Percentiles rank a stretch among this genome's conserved stretches.
These are phyloP conservation scores for Citrus maxima DNA, from an alignment of 345 rosid genomes.

Conservation along the genomic window DNA sequence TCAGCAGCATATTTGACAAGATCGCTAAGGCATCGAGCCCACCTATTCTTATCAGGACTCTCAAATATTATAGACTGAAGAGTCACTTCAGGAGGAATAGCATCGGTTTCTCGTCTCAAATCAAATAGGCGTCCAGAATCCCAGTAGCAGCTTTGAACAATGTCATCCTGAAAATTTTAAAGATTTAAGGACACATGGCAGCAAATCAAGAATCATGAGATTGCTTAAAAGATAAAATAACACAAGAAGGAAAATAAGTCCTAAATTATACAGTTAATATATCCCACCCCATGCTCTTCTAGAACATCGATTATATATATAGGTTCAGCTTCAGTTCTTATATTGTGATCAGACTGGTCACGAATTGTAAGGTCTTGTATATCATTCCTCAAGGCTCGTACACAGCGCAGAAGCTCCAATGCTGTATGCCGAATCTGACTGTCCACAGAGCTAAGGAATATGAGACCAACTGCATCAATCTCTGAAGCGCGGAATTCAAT, in stretches of 20 bases:
- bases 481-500: slow-evolving; percentile 88
- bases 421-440: slow-evolving; percentile 98
- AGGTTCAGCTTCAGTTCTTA: slow-evolving; percentile 78
- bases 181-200: not conserved
- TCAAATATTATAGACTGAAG: slow-evolving; percentile 94
- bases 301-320: slow-evolving; percentile 91
- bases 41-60: slow-evolving; percentile 94
- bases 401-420: slow-evolving; percentile 90
- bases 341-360: slow-evolving; percentile 58
- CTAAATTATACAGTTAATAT: slow-evolving; percentile 11
- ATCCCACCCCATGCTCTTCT: slow-evolving; percentile 94
- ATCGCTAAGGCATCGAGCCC: slow-evolving; percentile 96
- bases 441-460: slow-evolving; percentile 92
- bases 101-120: slow-evolving; percentile 82
- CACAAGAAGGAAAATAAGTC: slow-evolving; percentile 3
- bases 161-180: slow-evolving; percentile 70
- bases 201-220: not conserved
- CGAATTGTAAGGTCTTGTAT: slow-evolving; percentile 53
- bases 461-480: slow-evolving; percentile 96
- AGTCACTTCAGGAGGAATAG: slow-evolving; percentile 88
- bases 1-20: slow-evolving; percentile 93
- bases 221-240: not conserved
- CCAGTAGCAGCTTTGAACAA: slow-evolving; percentile 96
- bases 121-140: slow-evolving; percentile 94
- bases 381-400: slow-evolving; percentile 90